phyloP scores from a whole-genome alignment of 2,329 filamentous ascomycete species.

The Trichoderma gracile region DNA sequence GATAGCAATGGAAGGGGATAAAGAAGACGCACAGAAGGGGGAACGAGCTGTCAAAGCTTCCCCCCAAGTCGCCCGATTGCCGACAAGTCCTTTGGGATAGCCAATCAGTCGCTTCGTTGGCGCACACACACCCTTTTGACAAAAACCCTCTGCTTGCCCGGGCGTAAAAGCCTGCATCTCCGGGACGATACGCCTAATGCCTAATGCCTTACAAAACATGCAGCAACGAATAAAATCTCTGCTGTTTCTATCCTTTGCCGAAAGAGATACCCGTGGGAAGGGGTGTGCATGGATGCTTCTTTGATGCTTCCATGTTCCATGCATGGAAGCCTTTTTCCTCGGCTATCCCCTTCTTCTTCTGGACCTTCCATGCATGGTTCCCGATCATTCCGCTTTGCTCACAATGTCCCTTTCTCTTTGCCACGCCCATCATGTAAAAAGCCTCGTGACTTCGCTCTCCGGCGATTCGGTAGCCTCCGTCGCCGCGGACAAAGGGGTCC shows the following conservation, averaged over 20 bases:
- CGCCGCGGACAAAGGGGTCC: background rate
- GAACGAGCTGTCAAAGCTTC: no score
- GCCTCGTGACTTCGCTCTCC: constrained; percentile 17
- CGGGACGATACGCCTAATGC: background rate
- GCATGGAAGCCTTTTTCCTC: background rate
- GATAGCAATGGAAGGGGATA: background rate
- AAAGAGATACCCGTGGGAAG: no score
- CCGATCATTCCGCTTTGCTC: constrained; percentile 3
- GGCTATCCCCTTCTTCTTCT: constrained; percentile 2
- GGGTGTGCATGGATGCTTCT: background rate
- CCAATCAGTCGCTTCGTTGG: background rate
- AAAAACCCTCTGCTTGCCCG: background rate
- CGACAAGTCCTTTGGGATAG: background rate
- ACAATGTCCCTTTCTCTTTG: background rate
- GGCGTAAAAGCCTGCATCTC: constrained; percentile 2
- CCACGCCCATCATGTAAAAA: background rate
- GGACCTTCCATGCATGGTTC: constrained; percentile 4
- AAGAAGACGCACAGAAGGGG: constrained; percentile 9
- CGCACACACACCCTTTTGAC: background rate
- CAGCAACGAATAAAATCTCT: no score
- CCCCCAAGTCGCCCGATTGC: background rate
- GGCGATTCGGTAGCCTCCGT: constrained; percentile 9
- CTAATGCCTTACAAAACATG: no score
- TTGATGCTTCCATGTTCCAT: background rate
- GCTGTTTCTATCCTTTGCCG: no score